Percentiles rank a stretch among this genome's conserved stretches.
Conservation (phyloP, 2,329 filamentous ascomycete genomes). For the Colletotrichum falcatum region DNA sequence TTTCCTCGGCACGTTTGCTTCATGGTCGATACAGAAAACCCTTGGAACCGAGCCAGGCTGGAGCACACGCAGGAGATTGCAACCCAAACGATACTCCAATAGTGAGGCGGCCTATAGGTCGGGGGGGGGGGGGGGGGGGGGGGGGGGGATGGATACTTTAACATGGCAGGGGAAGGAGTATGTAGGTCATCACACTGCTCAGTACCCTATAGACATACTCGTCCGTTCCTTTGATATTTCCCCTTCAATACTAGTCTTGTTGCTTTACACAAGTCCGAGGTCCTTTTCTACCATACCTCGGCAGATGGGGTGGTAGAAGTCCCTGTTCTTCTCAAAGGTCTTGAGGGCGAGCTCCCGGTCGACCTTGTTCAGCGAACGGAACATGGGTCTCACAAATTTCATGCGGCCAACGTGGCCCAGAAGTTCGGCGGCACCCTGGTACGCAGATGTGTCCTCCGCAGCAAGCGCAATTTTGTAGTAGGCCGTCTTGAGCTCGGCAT, state of each 20-base stretch:
- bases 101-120: neutral
- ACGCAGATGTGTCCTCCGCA: slow-evolving; percentile 76
- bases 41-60: neutral
- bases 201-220: neutral
- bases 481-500: slow-evolving; percentile 86
- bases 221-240: neutral
- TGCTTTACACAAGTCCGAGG: slow-evolving; percentile 57
- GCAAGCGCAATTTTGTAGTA: slow-evolving; percentile 85
- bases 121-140: no score
- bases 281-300: slow-evolving; percentile 89
- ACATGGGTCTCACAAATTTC: slow-evolving; percentile 96
- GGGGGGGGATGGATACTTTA: neutral
- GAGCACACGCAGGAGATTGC: neutral
- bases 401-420: slow-evolving; percentile 89
- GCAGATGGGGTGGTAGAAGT: slow-evolving; percentile 97
- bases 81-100: neutral
- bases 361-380: slow-evolving; percentile 78
- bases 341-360: slow-evolving; percentile 80
- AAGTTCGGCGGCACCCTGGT: slow-evolving; percentile 78
- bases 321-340: slow-evolving; percentile 88
- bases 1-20: neutral
- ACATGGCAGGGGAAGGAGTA: neutral
- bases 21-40: neutral
- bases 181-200: neutral
- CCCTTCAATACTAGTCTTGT: no score